Evolutionary conservation across 257 asterid species (phyloP), one percentile per base, ranked within the genome.

Genomic region (Salvia miltiorrhiza): DNA sequence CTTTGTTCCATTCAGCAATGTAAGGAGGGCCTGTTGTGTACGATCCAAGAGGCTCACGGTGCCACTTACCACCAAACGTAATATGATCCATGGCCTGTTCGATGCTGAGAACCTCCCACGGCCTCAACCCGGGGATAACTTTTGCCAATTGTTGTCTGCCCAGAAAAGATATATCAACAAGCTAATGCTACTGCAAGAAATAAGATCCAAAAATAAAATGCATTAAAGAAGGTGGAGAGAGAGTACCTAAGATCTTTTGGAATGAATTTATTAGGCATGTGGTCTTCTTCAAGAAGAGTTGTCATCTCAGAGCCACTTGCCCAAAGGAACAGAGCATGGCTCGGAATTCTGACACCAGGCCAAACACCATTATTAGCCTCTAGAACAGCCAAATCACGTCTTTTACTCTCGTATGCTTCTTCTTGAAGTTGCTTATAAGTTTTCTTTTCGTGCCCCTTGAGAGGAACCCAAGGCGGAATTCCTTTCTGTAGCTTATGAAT

Each of bases 1-100:
- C 90, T 61, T 53, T 72, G 73, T 89, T 94, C 92, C 90, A 87
- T 1, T 78, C 82, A 19, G 60, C 62, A 50, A 94, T 83, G 74
- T 94, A 94, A 0, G 97, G 97, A 50, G 99, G 97, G 57, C 99
- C 99, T 9, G 99, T 94, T 4, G 92, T 81, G 85, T 57, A 94
- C 62, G 91, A 64, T 55, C 92, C 90, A 67, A 94, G 93, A 37
- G 97, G 96, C 63, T 89, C 96, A 32, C 99, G 96, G 69, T 80
- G 84, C 97, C 97, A 94, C 61, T 87, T 79, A 5, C 97, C 93
- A 23, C 89, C 89, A 75, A 71, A 89, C 16, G 97, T 91, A 30
- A 94, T 78, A 53, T 80, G 89, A 82, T 94, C 97, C 99, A 94
- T 91, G 61, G 99, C 97, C 79, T 94, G 97, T 71, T 91, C 99